These are phyloP conservation scores for Epicoccum sorghinum DNA, from an alignment of 2,329 filamentous ascomycete species.

Conservation along the genomic window DNA sequence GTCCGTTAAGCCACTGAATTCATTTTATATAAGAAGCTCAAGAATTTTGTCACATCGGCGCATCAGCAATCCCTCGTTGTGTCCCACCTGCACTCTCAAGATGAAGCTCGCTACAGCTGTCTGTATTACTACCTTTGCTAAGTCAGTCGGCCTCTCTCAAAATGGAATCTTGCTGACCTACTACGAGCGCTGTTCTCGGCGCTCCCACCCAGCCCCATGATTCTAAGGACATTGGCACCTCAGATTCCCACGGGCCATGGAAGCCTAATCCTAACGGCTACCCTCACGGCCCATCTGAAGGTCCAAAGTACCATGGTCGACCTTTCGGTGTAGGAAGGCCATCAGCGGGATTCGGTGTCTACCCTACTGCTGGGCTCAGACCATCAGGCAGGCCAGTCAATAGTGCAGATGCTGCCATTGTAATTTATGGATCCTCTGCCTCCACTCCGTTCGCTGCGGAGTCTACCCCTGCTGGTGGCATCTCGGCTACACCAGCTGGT, in stretches of 20 bases:
- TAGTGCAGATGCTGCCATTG: not conserved
- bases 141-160: slow-evolving; percentile 14
- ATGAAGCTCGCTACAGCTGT: slow-evolving; percentile 37
- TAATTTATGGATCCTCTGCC: not conserved
- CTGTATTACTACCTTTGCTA: slow-evolving; percentile 25
- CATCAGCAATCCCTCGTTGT: too few relatives aligned
- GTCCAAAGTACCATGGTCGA: not conserved
- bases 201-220: not conserved
- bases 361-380: too few relatives aligned
- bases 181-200: not conserved
- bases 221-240: not conserved
- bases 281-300: not conserved
- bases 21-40: not conserved
- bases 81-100: slow-evolving; percentile 7
- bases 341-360: not conserved
- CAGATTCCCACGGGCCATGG: not conserved
- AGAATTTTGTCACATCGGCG: too few relatives aligned
- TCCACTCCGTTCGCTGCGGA: not conserved
- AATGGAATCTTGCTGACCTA: not conserved
- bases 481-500: not conserved
- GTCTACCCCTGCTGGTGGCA: not conserved
- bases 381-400: not conserved
- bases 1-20: too few relatives aligned
- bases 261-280: not conserved
- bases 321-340: not conserved